phyloP scores from a whole-genome alignment of 2,329 filamentous ascomycete species.

The Aspergillus quadricinctus region DNA sequence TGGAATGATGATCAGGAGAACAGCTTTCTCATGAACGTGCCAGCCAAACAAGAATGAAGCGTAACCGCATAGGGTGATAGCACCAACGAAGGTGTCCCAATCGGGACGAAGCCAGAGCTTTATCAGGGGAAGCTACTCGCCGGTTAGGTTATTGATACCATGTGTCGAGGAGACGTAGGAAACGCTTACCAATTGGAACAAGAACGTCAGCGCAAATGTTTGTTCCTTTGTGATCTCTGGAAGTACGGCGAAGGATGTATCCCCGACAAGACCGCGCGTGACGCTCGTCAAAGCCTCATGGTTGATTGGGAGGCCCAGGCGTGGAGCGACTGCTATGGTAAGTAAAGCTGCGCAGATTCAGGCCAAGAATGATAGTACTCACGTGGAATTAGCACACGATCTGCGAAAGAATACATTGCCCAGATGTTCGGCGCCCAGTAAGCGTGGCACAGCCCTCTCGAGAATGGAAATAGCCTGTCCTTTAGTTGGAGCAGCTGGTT shows the following conservation, averaged over 20 bases:
- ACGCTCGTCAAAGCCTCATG: slow-evolving; percentile 76
- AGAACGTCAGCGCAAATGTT: slow-evolving; percentile 77
- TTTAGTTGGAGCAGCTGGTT: slow-evolving; percentile 80
- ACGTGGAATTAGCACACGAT: slow-evolving; percentile 79
- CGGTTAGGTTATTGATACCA: slow-evolving; percentile 13
- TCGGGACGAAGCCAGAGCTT: slow-evolving; percentile 77
- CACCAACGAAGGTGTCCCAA: slow-evolving; percentile 86
- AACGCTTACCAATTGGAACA: slow-evolving; percentile 65
- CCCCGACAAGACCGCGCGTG: slow-evolving; percentile 86
- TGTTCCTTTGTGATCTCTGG: slow-evolving; percentile 75
- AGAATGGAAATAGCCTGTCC: slow-evolving; percentile 86
- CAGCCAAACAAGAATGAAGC: slow-evolving; percentile 96
- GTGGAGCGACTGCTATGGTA: slow-evolving; percentile 65
- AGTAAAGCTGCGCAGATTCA: slow-evolving; percentile 22
- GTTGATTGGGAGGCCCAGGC: slow-evolving; percentile 69
- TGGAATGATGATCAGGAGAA: slow-evolving; percentile 88
- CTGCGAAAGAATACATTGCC: slow-evolving; percentile 91
- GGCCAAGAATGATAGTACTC: slow-evolving; percentile 31
- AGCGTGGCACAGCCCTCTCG: slow-evolving; percentile 87
- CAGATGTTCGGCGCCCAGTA: slow-evolving; percentile 98
- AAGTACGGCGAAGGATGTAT: slow-evolving; percentile 88
- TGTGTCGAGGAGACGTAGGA: slow-evolving; percentile 3
- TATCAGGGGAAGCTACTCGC: slow-evolving; percentile 61
- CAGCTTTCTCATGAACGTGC: slow-evolving; percentile 98
- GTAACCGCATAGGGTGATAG: slow-evolving; percentile 88